Evolutionary conservation across 2,329 filamentous ascomycete species (phyloP), one percentile per base, ranked within the genome.

Genomic region (Cladosporium cucumerinum): DNA sequence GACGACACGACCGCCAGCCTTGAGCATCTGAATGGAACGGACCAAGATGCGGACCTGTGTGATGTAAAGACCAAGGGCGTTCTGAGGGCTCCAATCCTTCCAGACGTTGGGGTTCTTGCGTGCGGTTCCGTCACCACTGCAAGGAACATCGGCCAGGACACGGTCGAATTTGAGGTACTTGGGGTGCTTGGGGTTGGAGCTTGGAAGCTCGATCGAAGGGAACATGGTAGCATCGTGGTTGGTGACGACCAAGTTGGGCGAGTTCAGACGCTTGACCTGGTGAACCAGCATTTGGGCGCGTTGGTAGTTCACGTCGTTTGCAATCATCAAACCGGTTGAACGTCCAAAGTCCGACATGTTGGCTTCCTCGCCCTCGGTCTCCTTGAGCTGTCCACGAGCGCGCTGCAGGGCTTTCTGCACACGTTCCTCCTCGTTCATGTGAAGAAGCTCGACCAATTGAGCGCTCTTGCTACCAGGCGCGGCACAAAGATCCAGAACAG

Each of bases 171-270:
- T 97, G 66, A 99, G 86, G 77, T 97, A 98, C 70, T 86, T 84
- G 2, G 81, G 28, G 80, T 80, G 34, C 65, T 71, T 72, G 81
- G 82, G 78, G 78, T 70, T 86, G 84, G 68, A 85, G 83, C 23
- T 82, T 21, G 89, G 88, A n/a, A 98, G 85, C 75, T 90, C 92
- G 73, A 99, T 92, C 0, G 93, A 93, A 2, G 95, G 95, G 78
- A 93, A 99, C 77, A 96, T 88, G 5, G 93, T 97, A 49, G 95
- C 95, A 78, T 99, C 95, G 80, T 99, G 94, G 77, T 99, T 98
- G 49, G 93, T 98, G 67, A 99, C 94, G 68, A 99, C 90, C 70
- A 99, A 83, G 77, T 99, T 99, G 2, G 95, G 94, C 5, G 95
- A 98, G 68, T 94, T 97, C 59, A 99, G 84, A 67, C 95, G 90